phyloP scores from a whole-genome alignment of 2,329 filamentous ascomycete species.

The Fusarium chaquense region DNA sequence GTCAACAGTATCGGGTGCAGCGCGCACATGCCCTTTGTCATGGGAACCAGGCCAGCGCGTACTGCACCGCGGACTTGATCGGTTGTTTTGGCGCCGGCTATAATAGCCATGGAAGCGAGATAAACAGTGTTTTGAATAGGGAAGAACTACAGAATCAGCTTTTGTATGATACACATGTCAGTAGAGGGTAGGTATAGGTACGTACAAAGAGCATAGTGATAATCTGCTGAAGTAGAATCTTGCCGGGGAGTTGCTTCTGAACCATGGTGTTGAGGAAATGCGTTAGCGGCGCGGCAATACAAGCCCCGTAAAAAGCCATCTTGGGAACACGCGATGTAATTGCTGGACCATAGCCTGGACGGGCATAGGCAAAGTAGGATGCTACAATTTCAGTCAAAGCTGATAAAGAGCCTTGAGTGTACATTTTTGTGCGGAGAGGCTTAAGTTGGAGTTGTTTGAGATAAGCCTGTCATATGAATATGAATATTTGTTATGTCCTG shows the following conservation, averaged over 20 bases:
- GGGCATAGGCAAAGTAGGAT: conserved; percentile 17
- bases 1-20: conserved; percentile 15
- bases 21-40: conserved; percentile 25
- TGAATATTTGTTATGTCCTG: not conserved
- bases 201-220: conserved; percentile 16
- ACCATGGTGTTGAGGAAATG: conserved; percentile 20
- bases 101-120: conserved; percentile 26
- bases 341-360: conserved; percentile 21
- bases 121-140: conserved; percentile 29
- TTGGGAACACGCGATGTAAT: conserved; percentile 26
- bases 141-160: conserved; percentile 11
- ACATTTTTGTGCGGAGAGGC: conserved; percentile 26
- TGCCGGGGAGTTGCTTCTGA: conserved; percentile 7
- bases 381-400: conserved; percentile 24
- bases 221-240: conserved; percentile 2
- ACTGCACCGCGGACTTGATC: conserved; percentile 20
- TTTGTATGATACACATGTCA: fast-evolving
- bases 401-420: conserved; percentile 12
- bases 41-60: conserved; percentile 7
- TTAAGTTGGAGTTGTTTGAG: conserved; percentile 25
- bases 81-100: conserved; percentile 21
- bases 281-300: conserved; percentile 18
- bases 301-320: conserved; percentile 32
- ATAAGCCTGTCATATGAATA: conserved; percentile 16
- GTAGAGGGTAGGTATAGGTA: not conserved